Percentiles rank a stretch among this genome's conserved stretches.
phyloP scores from a whole-genome alignment of 495 filamentous ascomycete species.

The Podospora fimiseda region DNA sequence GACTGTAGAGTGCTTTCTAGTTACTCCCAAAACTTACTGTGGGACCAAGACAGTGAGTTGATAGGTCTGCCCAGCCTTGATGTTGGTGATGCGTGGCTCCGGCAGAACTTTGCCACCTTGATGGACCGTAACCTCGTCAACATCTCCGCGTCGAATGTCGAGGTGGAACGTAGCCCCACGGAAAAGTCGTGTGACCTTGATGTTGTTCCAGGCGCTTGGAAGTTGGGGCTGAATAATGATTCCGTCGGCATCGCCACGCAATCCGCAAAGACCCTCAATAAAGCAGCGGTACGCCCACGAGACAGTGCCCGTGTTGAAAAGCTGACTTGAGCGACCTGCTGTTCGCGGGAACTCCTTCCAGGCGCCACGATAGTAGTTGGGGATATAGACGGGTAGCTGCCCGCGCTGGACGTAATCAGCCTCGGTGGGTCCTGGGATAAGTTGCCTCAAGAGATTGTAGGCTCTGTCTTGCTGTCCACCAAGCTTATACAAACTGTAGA shows the following conservation, averaged over 20 bases:
- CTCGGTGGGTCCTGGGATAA: slow-evolving; percentile 46
- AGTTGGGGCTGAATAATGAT: slow-evolving; percentile 43
- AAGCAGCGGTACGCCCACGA: slow-evolving; percentile 51
- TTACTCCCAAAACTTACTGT: slow-evolving; percentile 11
- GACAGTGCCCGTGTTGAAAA: slow-evolving; percentile 54
- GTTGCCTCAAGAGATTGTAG: slow-evolving; percentile 42
- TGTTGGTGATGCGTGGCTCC: slow-evolving; percentile 31
- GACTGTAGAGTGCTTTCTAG: too few species aligned
- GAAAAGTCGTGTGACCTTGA: slow-evolving; percentile 44
- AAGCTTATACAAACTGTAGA: slow-evolving; percentile 45
- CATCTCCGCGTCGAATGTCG: slow-evolving; percentile 38
- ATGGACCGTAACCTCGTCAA: slow-evolving; percentile 37
- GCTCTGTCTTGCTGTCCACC: slow-evolving; percentile 44
- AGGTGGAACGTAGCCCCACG: slow-evolving; percentile 45
- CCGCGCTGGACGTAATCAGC: slow-evolving; percentile 48
- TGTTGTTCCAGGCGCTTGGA: slow-evolving; percentile 41
- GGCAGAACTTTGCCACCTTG: slow-evolving; percentile 29
- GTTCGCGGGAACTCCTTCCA: slow-evolving; percentile 45
- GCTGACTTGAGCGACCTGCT: slow-evolving; percentile 47
- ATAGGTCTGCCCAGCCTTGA: slow-evolving; percentile 35
- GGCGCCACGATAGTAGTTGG: slow-evolving; percentile 53
- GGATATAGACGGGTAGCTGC: slow-evolving; percentile 50
- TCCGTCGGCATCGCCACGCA: slow-evolving; percentile 43
- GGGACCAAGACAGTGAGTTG: slow-evolving; percentile 36
- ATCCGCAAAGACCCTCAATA: slow-evolving; percentile 48